These are phyloP conservation scores for Phialemonium atrogriseum DNA, from an alignment of 2,329 filamentous ascomycete genomes.

Conservation along the genomic window DNA sequence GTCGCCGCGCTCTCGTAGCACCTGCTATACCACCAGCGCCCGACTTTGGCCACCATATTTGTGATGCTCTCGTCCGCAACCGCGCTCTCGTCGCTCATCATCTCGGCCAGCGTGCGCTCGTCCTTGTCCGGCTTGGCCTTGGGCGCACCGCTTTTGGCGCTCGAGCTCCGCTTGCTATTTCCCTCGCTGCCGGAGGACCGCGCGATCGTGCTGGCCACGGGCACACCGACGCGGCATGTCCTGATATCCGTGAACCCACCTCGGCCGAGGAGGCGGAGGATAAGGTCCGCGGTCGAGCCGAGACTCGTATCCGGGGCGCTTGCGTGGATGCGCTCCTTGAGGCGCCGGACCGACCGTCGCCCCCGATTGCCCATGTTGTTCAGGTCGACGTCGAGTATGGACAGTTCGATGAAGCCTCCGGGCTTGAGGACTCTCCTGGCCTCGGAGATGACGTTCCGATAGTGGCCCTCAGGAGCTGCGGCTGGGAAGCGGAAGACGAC, in stretches of 20 bases:
- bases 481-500: constrained; percentile 72
- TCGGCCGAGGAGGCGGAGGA: constrained; percentile 59
- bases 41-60: constrained; percentile 85
- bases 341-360: constrained; percentile 56
- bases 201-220: constrained; percentile 50
- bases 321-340: constrained; percentile 64
- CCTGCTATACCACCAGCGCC: constrained; percentile 91
- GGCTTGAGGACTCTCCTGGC: constrained; percentile 70
- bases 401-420: constrained; percentile 71
- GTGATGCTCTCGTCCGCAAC: constrained; percentile 78
- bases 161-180: constrained; percentile 7
- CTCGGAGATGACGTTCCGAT: constrained; percentile 64
- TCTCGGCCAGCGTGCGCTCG: constrained; percentile 55
- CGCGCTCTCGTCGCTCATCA: constrained; percentile 62
- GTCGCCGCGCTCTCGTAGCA: constrained; percentile 73
- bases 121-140: constrained; percentile 29
- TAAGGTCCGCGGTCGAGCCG: constrained; percentile 48
- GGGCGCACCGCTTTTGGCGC: constrained; percentile 16
- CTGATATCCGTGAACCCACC: constrained; percentile 66
- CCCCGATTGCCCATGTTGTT: constrained; percentile 73
- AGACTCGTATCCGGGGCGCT: constrained; percentile 53
- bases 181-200: constrained; percentile 17
- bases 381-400: constrained; percentile 70
- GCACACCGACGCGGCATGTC: constrained; percentile 69
- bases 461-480: constrained; percentile 58